A percentile compares a stretch with the other conserved stretches of the same genome.
Evolutionary conservation across 306 rosid species (phyloP).

Genomic region (Pyrus communis): DNA sequence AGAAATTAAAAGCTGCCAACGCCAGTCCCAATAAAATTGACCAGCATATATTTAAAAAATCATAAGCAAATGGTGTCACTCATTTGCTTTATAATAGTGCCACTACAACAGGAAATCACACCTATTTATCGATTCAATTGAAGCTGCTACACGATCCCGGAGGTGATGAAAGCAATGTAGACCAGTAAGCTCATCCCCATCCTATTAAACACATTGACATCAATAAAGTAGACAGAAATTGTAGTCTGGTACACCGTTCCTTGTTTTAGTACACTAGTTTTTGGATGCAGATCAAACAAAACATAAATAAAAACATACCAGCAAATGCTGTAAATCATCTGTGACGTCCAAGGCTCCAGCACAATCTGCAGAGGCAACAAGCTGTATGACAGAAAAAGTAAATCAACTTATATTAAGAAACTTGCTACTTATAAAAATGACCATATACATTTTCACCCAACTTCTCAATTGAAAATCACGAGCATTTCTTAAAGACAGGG

Average conservation of each 20-base stretch:
- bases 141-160: conserved; percentile 75
- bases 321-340: conserved; percentile 79
- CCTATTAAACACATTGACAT: conserved; percentile 37
- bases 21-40: not conserved
- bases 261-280: not conserved
- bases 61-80: not conserved
- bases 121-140: conserved; percentile 96
- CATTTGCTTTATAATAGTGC: not conserved
- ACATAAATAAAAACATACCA: conserved; percentile 36
- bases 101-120: conserved; percentile 11
- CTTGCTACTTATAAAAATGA: not conserved
- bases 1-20: not conserved
- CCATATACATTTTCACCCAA: not conserved
- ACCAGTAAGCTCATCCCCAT: conserved; percentile 96
- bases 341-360: conserved; percentile 97
- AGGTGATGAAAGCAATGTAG: conserved; percentile 97
- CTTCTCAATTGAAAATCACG: not conserved
- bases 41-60: not conserved
- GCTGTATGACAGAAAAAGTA: conserved; percentile 70
- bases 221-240: not conserved
- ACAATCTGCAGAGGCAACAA: conserved; percentile 96
- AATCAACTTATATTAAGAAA: conserved; percentile 10
- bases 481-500: not conserved
- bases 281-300: not conserved
- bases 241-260: not conserved